Percentiles rank a stretch among this genome's conserved stretches.
Conservation (phyloP, 2,329 filamentous ascomycete species). For the Fusarium haematococcum region DNA sequence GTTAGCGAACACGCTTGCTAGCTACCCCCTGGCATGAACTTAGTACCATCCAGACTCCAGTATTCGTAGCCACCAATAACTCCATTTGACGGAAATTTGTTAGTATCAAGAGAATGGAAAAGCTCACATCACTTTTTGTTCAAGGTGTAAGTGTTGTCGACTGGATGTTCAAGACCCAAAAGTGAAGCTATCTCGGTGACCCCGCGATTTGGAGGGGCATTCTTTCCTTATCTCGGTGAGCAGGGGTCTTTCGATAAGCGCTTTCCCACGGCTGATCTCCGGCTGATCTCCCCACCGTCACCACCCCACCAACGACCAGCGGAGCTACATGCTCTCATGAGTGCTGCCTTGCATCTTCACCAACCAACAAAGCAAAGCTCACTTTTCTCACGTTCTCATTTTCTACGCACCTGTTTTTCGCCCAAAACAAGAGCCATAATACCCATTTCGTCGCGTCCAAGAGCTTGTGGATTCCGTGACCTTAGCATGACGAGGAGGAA, state of each 20-base stretch:
- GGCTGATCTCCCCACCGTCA: slow-evolving; percentile 26
- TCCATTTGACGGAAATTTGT: rapidly evolving
- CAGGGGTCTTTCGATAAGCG: slow-evolving; percentile 9
- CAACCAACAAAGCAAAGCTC: slow-evolving; percentile 25
- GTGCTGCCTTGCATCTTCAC: slow-evolving; percentile 29
- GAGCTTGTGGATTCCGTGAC: not conserved
- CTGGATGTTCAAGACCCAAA: not conserved
- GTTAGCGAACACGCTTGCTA: not conserved
- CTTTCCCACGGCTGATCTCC: slow-evolving; percentile 26
- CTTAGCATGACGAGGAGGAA: slow-evolving; percentile 20
- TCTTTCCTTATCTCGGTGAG: slow-evolving; percentile 19
- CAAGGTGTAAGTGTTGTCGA: not conserved
- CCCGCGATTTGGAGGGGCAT: slow-evolving; percentile 33
- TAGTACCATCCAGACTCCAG: not conserved
- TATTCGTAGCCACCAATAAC: too few relatives aligned
- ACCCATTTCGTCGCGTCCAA: not conserved
- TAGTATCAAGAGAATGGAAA: not conserved
- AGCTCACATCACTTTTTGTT: not conserved
- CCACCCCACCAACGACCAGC: slow-evolving; percentile 28
- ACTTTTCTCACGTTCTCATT: not conserved
- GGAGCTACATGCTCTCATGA: slow-evolving; percentile 34
- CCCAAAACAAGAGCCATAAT: not conserved
- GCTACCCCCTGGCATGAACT: not conserved
- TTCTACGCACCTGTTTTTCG: not conserved
- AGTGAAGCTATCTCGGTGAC: slow-evolving; percentile 24